Evolutionary conservation across 179 eudicot genomes (phyloP), one percentile per base, ranked within the genome.

Genomic region (Sideroxylon spinosum): DNA sequence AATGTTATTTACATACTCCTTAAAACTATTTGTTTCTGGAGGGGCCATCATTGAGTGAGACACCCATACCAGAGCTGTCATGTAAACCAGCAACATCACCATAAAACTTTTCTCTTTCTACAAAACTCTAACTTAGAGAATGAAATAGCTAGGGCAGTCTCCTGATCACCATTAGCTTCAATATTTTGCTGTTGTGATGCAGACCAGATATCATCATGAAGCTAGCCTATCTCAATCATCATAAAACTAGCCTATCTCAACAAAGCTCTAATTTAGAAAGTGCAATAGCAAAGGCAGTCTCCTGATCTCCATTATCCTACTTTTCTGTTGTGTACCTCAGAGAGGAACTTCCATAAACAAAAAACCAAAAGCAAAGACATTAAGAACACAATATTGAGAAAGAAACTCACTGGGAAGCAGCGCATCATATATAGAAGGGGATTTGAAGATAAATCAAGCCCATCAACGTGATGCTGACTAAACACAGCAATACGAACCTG

Each of bases 391-490:
- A 46, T 37, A 48, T 2, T 25, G 9, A 19, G 77, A 56, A 60
- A 63, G 52, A 81, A 37, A 87, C 95, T 88, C 85, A 95, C 99
- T 71, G 98, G 98, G 81, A 88, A 95, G 89, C 92, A 88, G 62
- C 96, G 94, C 99, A 96, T 96, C 97, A 96, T 85, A 80, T 96
- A 96, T 46, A 94, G 92, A 81, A 96, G 98, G 20, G 99, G 99
- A 83, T 94, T 96, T 74, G 99, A 96, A 75, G 99, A 79, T 57
- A 96, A 79, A 83, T 96, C 99, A 75, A 96, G 89, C 62, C 99
- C 99, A 80, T 95, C 99, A 81, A 95, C 99, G 76, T 95, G 99
- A 75, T 93, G 99, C 85, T 95, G 99, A 87, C 96, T 95, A 76
- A 95, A 95, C 57, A 92, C 93, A 82, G 98, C 99, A 84, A 95